These are phyloP conservation scores for Metschnikowia chrysomelidarum DNA, from an alignment of 805 yeast genomes.

Conservation along the genomic window DNA sequence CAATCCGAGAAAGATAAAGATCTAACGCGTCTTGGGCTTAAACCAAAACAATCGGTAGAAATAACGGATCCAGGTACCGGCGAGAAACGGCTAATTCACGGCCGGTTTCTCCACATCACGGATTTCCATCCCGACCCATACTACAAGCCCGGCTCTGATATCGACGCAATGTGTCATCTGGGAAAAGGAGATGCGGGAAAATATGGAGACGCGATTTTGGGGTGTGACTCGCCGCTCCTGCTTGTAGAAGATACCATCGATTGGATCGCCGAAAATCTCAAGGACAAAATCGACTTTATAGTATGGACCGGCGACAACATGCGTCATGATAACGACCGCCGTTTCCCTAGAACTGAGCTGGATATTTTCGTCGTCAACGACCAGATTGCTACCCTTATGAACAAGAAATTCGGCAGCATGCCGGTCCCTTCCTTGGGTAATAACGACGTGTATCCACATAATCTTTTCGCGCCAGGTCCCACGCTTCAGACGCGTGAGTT, in stretches of 20 bases:
- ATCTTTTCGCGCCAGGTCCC: constrained; percentile 82
- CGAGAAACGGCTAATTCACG: constrained; percentile 47
- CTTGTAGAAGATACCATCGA: constrained; percentile 60
- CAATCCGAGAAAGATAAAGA: too few species aligned
- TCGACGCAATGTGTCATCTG: constrained; percentile 57
- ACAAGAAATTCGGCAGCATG: constrained; percentile 49
- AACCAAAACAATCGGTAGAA: constrained; percentile 30
- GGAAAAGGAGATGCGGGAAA: constrained; percentile 55
- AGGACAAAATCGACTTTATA: constrained; percentile 78
- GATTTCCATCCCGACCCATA: constrained; percentile 83
- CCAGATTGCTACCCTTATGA: constrained; percentile 51
- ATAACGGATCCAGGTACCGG: constrained; percentile 20
- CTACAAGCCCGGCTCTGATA: constrained; percentile 51
- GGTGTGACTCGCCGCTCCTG: constrained; percentile 73
- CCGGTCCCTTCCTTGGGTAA: constrained; percentile 76
- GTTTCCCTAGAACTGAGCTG: constrained; percentile 67
- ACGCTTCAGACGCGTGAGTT: constrained; percentile 82
- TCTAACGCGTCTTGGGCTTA: too few species aligned
- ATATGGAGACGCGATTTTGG: constrained; percentile 72
- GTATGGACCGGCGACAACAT: constrained; percentile 92
- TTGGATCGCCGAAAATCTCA: constrained; percentile 64
- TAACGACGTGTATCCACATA: constrained; percentile 88
- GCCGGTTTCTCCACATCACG: constrained; percentile 81
- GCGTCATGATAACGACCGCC: constrained; percentile 79
- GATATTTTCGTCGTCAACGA: constrained; percentile 71